These are phyloP conservation scores for Verbena officinalis DNA, from an alignment of 257 asterid genomes.

Conservation along the genomic window DNA sequence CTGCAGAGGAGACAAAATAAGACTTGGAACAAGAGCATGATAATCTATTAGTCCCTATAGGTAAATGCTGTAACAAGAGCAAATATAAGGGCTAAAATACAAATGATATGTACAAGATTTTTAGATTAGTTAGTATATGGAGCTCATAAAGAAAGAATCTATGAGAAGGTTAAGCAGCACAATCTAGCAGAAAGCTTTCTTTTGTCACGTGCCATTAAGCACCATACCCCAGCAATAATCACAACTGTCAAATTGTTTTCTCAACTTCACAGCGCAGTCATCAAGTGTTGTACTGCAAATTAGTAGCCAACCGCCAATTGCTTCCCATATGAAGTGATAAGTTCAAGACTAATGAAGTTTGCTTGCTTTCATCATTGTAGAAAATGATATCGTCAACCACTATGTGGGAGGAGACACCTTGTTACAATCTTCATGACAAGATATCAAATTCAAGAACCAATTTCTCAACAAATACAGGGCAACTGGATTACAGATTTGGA, in stretches of 20 bases:
- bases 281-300: background rate
- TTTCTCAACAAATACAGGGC: background rate
- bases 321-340: background rate
- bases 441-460: constrained; percentile 4
- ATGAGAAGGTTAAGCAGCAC: constrained; percentile 3
- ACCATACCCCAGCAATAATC: background rate
- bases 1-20: constrained; percentile 36
- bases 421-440: constrained; percentile 7
- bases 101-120: background rate
- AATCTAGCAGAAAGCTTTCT: background rate
- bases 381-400: background rate
- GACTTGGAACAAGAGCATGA: constrained; percentile 2
- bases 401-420: background rate
- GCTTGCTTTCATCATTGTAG: background rate
- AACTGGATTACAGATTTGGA: background rate
- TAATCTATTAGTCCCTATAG: constrained; percentile 9
- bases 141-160: background rate
- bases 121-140: constrained; percentile 5
- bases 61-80: background rate
- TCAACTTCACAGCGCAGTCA: background rate
- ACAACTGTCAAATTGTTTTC: constrained; percentile 18
- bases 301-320: background rate
- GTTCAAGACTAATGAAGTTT: constrained; percentile 10
- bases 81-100: no score
- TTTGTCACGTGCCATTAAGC: constrained; percentile 8